A percentile compares a stretch with the other conserved stretches of the same genome.
Conservation (phyloP, 2,329 filamentous ascomycete species). For the Colletotrichum sp. region DNA sequence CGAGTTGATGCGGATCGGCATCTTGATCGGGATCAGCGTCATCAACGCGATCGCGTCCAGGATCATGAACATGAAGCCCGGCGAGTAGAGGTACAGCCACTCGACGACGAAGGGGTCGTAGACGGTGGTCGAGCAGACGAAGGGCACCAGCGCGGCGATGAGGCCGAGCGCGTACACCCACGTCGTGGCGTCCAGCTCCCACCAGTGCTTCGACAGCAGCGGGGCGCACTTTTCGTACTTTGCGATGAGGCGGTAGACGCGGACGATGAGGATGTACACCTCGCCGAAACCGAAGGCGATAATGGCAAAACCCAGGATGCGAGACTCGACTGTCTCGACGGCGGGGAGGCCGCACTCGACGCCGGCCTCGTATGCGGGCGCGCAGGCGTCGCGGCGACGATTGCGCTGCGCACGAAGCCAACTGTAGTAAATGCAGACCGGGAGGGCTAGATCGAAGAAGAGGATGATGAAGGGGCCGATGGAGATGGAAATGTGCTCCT, state of each 20-base stretch:
- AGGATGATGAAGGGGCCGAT: constrained; percentile 18
- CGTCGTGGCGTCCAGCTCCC: constrained; percentile 18
- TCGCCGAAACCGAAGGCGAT: constrained; percentile 18
- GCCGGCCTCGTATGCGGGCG: constrained; percentile 1
- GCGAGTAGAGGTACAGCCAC: constrained; percentile 19
- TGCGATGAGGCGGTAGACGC: constrained; percentile 16
- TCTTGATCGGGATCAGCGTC: constrained; percentile 15
- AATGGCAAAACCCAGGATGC: constrained; percentile 16
- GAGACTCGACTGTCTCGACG: constrained; percentile 12
- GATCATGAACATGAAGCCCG: constrained; percentile 20
- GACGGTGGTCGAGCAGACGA: constrained; percentile 15
- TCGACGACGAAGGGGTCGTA: constrained; percentile 14
- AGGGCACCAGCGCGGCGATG: constrained; percentile 13
- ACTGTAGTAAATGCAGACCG: constrained; percentile 18
- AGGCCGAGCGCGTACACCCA: constrained; percentile 18
- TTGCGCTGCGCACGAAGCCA: constrained; percentile 17
- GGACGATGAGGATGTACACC: constrained; percentile 18
- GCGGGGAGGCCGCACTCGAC: constrained; percentile 1
- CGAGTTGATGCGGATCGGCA: constrained; percentile 19
- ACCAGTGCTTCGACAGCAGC: constrained; percentile 12
- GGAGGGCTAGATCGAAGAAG: constrained; percentile 16
- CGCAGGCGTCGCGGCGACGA: constrained; percentile 2
- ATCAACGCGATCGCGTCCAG: constrained; percentile 12
- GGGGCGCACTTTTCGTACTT: constrained; percentile 12
- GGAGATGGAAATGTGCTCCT: constrained; percentile 18